Percentiles rank a stretch among this genome's conserved stretches.
Conservation (phyloP, 2,329 filamentous ascomycete genomes). For the Boeremia exigua region DNA sequence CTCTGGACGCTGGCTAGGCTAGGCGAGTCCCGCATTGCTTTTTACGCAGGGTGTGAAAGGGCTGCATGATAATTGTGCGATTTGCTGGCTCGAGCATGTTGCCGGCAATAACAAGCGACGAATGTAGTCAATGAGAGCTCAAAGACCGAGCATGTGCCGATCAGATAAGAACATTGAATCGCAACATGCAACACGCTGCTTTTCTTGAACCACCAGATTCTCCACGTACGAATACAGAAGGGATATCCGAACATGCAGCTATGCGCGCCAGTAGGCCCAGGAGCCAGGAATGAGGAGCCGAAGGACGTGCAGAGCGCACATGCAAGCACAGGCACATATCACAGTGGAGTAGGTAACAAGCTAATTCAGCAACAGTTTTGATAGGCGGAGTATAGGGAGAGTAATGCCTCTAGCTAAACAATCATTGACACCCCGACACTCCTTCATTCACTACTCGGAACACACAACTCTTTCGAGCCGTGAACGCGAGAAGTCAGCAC, state of each 20-base stretch:
- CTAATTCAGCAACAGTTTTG: constrained; percentile 14
- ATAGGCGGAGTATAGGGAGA: constrained; percentile 27
- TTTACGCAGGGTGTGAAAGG: constrained; percentile 12
- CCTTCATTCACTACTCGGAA: background rate
- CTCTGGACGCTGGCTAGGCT: constrained; percentile 26
- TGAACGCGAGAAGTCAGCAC: background rate
- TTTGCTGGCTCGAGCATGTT: background rate
- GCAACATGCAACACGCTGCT: background rate
- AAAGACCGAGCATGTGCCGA: background rate
- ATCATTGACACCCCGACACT: background rate
- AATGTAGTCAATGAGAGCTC: background rate
- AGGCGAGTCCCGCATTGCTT: constrained; percentile 30
- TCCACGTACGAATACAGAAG: constrained; percentile 24
- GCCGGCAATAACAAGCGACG: background rate
- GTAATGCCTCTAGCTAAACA: constrained; percentile 3
- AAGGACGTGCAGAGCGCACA: constrained; percentile 10
- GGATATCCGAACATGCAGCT: constrained; percentile 9
- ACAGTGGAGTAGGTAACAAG: background rate
- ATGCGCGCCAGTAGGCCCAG: constrained; percentile 17
- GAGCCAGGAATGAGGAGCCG: constrained; percentile 19
- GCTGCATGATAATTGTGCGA: constrained; percentile 3
- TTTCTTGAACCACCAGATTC: constrained; percentile 7
- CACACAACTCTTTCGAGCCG: background rate
- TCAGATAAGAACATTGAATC: background rate
- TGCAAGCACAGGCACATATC: constrained; percentile 13